Base-by-base conservation (phyloP, 176 grass and related monocot genomes). In the Carex cristatella region DNA sequence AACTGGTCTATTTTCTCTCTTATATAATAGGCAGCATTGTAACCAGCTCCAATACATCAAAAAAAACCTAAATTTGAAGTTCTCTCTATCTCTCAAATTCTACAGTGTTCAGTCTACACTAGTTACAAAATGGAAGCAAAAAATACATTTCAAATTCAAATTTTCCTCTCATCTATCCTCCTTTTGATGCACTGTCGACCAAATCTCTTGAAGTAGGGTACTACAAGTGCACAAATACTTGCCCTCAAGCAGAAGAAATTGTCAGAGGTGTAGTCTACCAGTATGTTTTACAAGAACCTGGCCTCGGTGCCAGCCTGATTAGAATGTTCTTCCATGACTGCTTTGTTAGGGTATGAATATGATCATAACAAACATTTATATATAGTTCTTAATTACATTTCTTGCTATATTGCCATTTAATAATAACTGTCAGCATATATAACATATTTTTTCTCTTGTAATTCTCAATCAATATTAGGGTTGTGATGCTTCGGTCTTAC, bases 301-400 rank as follows among this genome's bases (percentile, higher is more conserved):
- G 84, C 28, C 38, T 80, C 11, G 69, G 56, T 18, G 72, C 84
- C 4, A 74, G 72, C 2, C 35, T 86, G 3, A 80, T 86, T 13
- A 77, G 74, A 32, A 86, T 86, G 84, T 79, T 51, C 61, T 86
- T 86, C 40, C 84, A 86, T 65, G 84, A 86, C 57, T 86, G 84
- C 61, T 86, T 86, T 60, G 84, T 86, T 44, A 86, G 74, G 60
- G 84, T 86, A 85, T 64, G 32, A 10, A n/a, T n/a, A n/a, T n/a
- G n/a, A n/a, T 33, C 32, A 33, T 59, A 2, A 86, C 11, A 12
- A 28, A 53, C 14, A 64, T 77, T 19, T 85, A 18, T 59, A 33
- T 33, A 46, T 61, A 3, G 33, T 42, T 84, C 32, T 51, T 69
- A 76, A 49, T 4, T 68, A 68, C 2, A 1, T 16, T 6, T 37